Evolutionary conservation across 1,139 yeast species (phyloP), one percentile per base, ranked within the genome.

Genomic region (Spencermartinsiella ligniputridi): DNA sequence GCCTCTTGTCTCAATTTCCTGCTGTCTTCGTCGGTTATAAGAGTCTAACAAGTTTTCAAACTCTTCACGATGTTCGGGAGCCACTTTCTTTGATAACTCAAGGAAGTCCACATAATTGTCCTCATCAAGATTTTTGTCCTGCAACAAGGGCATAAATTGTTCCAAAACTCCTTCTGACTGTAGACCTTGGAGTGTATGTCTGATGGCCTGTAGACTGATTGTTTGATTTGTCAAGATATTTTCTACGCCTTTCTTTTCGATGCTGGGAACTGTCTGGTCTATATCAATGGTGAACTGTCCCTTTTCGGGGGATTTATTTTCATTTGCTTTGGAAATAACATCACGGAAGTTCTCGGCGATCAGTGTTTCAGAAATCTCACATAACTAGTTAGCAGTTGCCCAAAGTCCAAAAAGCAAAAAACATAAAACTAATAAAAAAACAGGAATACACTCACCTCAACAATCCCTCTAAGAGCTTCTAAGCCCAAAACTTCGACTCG

Each of bases 141-240:
- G 60, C 37, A 56, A 48, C 15, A 60, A 54, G 9, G 66, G 67
- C n/a, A 56, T 52, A 36, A 55, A 41, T 40, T 44, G 49, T 27
- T 46, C 52, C 41, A 36, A 42, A 36, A 53, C 48, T 18, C 51
- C 56, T 19, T 58, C 51, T 29, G 58, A 48, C 34, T 53, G 52
- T 36, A 92, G 71, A 0, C 95, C 96, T 33, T 80, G 61, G 32
- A 90, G 71, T 1, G 95, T 78, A 55, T 86, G 88, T 60, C 95
- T 78, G 48, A 90, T 83, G 12, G 83, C 83, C 55, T 82, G 83
- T 66, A 90, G 74, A 4, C 95, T 95, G 52, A 81, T 78, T 0
- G 96, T 80, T 40, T 82, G 83, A 5, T 88, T 96, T 0, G 95
- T 75, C 35, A 68, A 66, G 42, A 90, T 73, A 20, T 73, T 74